Conservation (phyloP, 306 rosid species). For the Corylus heterophylla region DNA sequence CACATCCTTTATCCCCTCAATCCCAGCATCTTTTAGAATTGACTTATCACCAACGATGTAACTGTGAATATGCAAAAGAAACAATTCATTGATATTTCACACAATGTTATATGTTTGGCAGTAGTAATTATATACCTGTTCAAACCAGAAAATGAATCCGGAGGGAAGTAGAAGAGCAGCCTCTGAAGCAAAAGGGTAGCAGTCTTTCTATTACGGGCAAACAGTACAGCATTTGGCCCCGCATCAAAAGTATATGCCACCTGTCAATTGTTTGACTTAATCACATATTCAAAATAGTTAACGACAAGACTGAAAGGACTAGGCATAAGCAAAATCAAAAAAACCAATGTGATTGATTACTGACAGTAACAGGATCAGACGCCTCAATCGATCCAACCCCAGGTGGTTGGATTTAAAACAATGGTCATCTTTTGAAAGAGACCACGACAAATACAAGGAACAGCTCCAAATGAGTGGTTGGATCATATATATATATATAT, state of each 20-base stretch:
- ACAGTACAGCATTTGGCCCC: slow-evolving; percentile 89
- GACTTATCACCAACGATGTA: slow-evolving; percentile 83
- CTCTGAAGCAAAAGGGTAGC: slow-evolving; percentile 81
- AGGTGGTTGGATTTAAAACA: background rate
- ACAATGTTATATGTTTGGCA: slow-evolving; percentile 7
- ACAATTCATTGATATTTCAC: background rate
- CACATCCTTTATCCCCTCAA: slow-evolving; percentile 52
- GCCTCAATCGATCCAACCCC: background rate
- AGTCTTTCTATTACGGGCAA: slow-evolving; percentile 80
- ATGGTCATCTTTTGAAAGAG: too few species aligned
- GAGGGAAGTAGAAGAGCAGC: slow-evolving; percentile 90
- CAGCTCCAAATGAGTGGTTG: too few species aligned
- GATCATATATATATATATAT: too few species aligned
- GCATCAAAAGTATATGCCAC: slow-evolving; percentile 46
- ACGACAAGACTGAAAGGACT: too few species aligned
- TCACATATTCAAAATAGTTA: background rate
- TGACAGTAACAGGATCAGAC: background rate
- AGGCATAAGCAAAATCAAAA: background rate
- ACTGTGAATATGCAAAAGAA: slow-evolving; percentile 44
- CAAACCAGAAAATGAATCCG: slow-evolving; percentile 68
- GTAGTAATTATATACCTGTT: slow-evolving; percentile 46
- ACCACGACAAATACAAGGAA: background rate
- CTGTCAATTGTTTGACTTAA: slow-evolving; percentile 21
- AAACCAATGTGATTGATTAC: background rate
- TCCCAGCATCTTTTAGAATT: slow-evolving; percentile 79